phyloP scores from a whole-genome alignment of 139 green algal genomes.

The Chlorella sp. region DNA sequence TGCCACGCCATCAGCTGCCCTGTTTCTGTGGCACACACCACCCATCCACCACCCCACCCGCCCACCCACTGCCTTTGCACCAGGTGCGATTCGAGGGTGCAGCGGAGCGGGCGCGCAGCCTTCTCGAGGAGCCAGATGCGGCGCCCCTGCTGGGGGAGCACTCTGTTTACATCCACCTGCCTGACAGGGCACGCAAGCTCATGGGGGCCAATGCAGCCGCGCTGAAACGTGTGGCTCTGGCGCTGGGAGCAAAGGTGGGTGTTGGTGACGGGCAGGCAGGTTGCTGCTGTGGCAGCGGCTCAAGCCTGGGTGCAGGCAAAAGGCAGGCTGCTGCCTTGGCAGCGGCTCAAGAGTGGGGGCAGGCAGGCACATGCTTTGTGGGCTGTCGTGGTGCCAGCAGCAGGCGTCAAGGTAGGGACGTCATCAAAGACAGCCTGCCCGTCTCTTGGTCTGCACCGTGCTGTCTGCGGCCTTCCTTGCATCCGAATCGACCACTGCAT shows the following conservation, averaged over 20 bases:
- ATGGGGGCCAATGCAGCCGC: conserved; percentile 16
- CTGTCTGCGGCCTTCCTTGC: not conserved
- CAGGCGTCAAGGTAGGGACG: no score
- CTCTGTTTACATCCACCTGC: conserved; percentile 29
- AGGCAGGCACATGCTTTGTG: not conserved
- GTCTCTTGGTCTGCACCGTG: not conserved
- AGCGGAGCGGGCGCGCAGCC: conserved; percentile 33
- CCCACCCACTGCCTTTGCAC: not conserved
- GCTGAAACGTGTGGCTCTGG: conserved; percentile 15
- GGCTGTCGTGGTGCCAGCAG: not conserved
- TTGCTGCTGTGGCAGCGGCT: not conserved
- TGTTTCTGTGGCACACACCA: not conserved
- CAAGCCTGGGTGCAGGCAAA: not conserved
- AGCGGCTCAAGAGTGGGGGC: no score
- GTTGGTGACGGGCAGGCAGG: not conserved
- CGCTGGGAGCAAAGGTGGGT: conserved; percentile 30
- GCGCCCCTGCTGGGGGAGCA: conserved; percentile 26
- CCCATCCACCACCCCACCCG: no score
- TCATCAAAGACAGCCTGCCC: not conserved
- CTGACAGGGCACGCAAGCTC: conserved; percentile 2
- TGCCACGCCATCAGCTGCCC: not conserved
- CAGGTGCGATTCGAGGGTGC: conserved; percentile 38
- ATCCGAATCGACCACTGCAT: not conserved
- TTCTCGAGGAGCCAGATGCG: conserved; percentile 6
- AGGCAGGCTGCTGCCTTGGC: no score